Conservation (phyloP, 306 rosid genomes). For the Lathyrus tuberosus region DNA sequence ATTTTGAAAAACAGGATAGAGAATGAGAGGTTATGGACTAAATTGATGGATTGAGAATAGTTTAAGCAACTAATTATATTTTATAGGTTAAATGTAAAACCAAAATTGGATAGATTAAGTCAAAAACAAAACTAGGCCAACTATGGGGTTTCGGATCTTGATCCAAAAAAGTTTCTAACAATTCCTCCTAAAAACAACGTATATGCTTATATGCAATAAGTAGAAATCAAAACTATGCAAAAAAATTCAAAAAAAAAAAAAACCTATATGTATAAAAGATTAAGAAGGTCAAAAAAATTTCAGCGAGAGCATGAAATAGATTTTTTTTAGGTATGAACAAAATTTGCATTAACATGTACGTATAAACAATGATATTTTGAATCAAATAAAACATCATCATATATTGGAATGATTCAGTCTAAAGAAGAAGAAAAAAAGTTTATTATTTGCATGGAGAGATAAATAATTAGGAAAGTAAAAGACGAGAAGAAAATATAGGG, state of each 20-base stretch:
- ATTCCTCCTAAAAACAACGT: background rate
- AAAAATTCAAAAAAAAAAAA: conserved; percentile 9
- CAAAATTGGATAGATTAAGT: conserved; percentile 6
- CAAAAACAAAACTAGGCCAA: background rate
- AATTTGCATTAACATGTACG: background rate
- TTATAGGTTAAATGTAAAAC: background rate
- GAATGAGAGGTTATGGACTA: no score
- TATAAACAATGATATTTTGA: background rate
- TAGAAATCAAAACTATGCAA: conserved; percentile 18
- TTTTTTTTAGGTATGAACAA: background rate
- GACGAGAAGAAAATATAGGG: background rate
- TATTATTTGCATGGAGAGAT: background rate
- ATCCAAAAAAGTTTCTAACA: background rate
- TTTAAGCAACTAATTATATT: no score
- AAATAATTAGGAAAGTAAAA: no score
- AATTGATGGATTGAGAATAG: no score
- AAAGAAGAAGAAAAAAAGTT: background rate
- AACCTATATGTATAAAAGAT: background rate
- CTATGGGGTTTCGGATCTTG: background rate
- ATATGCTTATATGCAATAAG: background rate
- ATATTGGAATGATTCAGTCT: background rate
- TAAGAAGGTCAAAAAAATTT: background rate
- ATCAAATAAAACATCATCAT: background rate
- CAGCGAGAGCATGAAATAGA: background rate
- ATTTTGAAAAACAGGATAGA: no score